phyloP scores from a whole-genome alignment of 192 early-diverging fungal genomes.

The Backusella westeae region DNA sequence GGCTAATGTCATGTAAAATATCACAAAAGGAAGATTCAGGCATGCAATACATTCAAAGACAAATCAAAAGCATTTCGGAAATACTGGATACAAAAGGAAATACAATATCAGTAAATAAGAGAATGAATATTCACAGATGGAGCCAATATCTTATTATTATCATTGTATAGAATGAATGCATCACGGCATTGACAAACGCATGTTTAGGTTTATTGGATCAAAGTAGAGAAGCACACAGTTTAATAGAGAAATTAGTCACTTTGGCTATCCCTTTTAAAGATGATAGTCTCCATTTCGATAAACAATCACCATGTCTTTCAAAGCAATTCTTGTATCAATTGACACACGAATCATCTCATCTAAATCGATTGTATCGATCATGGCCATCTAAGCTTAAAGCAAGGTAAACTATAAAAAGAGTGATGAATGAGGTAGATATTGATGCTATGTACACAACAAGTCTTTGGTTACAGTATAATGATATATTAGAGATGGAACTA shows the following conservation, averaged over 20 bases:
- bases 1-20: not conserved
- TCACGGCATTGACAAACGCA: not conserved
- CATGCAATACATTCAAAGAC: not conserved
- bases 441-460: too few relatives aligned
- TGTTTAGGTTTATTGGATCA: not conserved
- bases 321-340: not conserved
- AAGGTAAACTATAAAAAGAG: too few relatives aligned
- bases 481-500: constrained; percentile 1
- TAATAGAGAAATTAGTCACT: constrained; percentile 5
- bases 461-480: not conserved
- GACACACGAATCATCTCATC: not conserved
- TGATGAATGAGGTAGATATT: too few relatives aligned
- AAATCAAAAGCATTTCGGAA: not conserved
- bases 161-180: not conserved
- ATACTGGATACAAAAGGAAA: not conserved
- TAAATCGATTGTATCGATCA: not conserved
- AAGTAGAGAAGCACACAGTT: not conserved
- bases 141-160: not conserved
- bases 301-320: not conserved
- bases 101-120: not conserved
- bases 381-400: not conserved
- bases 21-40: not conserved
- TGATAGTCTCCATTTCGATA: not conserved
- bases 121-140: not conserved
- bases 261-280: not conserved